phyloP scores from a whole-genome alignment of 23 red algal species.

The Agarophyton chilense region DNA sequence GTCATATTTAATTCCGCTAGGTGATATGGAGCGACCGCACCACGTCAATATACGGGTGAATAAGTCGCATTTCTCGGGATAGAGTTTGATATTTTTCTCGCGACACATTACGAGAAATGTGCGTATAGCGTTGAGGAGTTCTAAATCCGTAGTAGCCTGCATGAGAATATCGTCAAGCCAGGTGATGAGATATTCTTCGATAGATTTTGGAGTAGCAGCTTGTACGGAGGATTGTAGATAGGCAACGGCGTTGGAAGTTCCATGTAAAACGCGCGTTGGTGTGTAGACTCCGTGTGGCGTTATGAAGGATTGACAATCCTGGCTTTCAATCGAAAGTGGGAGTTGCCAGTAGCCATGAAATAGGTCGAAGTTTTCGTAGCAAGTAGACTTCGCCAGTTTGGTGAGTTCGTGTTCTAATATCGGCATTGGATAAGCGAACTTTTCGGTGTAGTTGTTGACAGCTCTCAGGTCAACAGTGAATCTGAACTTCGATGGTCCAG shows the following conservation, averaged over 20 bases:
- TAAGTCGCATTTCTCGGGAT: not conserved
- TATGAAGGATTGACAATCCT: not conserved
- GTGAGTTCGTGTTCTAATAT: not conserved
- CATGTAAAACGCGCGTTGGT: not conserved
- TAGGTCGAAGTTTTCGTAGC: constrained; percentile 9
- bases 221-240: not conserved
- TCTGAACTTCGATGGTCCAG: not conserved
- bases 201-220: not conserved
- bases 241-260: not conserved
- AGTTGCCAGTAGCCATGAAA: constrained; percentile 20
- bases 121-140: not conserved
- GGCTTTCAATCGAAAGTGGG: not conserved
- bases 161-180: constrained; percentile 34
- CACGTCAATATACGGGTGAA: not conserved
- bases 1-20: not conserved
- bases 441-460: not conserved
- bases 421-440: not conserved
- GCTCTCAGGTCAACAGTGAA: constrained; percentile 27
- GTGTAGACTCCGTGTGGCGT: not conserved
- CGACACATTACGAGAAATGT: not conserved
- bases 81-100: not conserved
- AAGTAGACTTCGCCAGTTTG: not conserved
- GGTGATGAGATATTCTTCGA: not conserved
- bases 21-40: not conserved
- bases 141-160: not conserved